phyloP scores from a whole-genome alignment of 495 filamentous ascomycete species.

The Penicillium waksmanii region DNA sequence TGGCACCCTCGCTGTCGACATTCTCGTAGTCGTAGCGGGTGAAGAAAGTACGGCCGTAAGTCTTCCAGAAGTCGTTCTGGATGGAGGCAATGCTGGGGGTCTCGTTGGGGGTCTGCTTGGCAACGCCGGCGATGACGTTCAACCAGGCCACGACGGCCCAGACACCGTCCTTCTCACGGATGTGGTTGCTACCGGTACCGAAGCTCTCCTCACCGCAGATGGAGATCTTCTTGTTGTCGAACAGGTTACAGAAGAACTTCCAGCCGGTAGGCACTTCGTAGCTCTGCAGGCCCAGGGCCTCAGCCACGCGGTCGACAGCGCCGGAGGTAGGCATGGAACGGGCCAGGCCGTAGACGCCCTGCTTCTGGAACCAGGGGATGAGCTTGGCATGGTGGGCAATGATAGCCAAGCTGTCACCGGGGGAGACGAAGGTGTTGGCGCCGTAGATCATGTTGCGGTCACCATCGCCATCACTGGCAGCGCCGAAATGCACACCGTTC shows the following conservation, averaged over 20 bases:
- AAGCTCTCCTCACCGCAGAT: constrained; percentile 99
- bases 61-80: constrained; percentile 96
- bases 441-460: constrained; percentile 99
- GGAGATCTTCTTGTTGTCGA: constrained; percentile 95
- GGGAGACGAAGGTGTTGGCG: constrained; percentile 93
- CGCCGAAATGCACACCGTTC: constrained; percentile 90
- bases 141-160: constrained; percentile 98
- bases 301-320: constrained; percentile 91
- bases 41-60: constrained; percentile 97
- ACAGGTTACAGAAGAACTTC: constrained; percentile 99
- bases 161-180: constrained; percentile 97
- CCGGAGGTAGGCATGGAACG: constrained; percentile 97
- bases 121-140: constrained; percentile 96
- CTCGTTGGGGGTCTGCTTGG: constrained; percentile 70
- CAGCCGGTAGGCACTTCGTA: constrained; percentile 99
- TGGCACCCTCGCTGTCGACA: constrained; percentile 85
- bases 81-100: constrained; percentile 91
- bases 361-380: constrained; percentile 97
- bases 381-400: constrained; percentile 92
- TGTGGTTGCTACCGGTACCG: constrained; percentile 98
- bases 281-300: constrained; percentile 86
- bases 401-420: constrained; percentile 94
- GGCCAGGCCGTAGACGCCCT: constrained; percentile 92
- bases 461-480: constrained; percentile 93
- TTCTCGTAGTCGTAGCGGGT: constrained; percentile 98